phyloP scores from a whole-genome alignment of 176 grass and related monocot genomes.

The Metroxylon sagu region DNA sequence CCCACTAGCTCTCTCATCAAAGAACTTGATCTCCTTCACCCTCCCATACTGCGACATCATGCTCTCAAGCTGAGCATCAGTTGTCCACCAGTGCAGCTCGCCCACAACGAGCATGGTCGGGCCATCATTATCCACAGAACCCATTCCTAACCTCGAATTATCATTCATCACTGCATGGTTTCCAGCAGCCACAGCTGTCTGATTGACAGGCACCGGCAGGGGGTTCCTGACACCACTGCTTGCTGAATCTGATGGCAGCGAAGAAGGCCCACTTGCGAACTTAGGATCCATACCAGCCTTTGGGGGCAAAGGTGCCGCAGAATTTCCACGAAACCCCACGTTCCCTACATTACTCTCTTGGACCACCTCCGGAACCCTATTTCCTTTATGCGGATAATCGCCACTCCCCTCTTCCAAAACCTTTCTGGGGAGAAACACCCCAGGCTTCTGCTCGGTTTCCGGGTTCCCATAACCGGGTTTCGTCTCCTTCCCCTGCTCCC shows the following conservation, averaged over 20 bases:
- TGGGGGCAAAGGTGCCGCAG: no score
- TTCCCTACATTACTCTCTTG: no score
- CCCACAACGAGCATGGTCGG: not conserved
- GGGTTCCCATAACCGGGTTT: not conserved
- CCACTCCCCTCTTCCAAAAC: not conserved
- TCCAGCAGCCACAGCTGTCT: not conserved
- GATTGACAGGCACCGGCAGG: no score
- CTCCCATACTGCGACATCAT: not conserved
- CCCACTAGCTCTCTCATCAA: slow-evolving; percentile 10
- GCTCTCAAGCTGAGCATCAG: slow-evolving; percentile 5
- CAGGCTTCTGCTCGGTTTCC: slow-evolving; percentile 1
- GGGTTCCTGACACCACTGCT: no score
- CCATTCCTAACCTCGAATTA: not conserved
- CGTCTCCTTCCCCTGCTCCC: not conserved
- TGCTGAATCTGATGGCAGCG: no score
- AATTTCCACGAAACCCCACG: no score
- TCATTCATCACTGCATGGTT: slow-evolving; percentile 8
- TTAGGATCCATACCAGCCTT: no score
- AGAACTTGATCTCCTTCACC: slow-evolving; percentile 12
- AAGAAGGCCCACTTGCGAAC: no score
- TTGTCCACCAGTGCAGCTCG: slow-evolving; percentile 7
- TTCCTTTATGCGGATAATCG: not conserved
- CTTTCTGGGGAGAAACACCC: not conserved
- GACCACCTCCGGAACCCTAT: no score
- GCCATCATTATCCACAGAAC: not conserved